These are phyloP conservation scores for Candida albicans DNA, from an alignment of 1,139 yeast genomes.

Conservation along the genomic window DNA sequence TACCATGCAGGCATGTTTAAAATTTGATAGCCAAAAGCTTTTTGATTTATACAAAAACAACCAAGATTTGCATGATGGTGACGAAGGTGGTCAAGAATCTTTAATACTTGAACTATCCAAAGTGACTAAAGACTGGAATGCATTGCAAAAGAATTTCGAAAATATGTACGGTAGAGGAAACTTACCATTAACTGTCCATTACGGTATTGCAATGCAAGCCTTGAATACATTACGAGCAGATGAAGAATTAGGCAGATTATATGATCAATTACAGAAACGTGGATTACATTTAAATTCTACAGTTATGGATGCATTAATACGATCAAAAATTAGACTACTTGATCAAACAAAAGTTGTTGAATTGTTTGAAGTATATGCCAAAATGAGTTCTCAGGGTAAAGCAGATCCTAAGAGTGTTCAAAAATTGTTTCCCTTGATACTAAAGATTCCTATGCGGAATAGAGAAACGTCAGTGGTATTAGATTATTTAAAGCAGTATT, in stretches of 20 bases:
- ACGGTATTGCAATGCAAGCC: conserved; percentile 63
- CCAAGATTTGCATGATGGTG: conserved; percentile 31
- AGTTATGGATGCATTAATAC: conserved; percentile 51
- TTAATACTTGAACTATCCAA: conserved; percentile 52
- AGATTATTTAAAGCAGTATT: conserved; percentile 38
- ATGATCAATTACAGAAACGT: conserved; percentile 46
- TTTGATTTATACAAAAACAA: conserved; percentile 24
- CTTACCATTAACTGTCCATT: conserved; percentile 58
- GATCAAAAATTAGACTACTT: conserved; percentile 44
- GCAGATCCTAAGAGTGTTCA: conserved; percentile 6
- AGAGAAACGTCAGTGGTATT: conserved; percentile 40
- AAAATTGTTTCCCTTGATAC: conserved; percentile 38
- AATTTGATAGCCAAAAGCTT: conserved; percentile 25
- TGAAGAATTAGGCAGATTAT: conserved; percentile 53
- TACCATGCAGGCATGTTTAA: conserved; percentile 31
- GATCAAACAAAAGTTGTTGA: conserved; percentile 42
- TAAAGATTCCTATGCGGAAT: conserved; percentile 39
- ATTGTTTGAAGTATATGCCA: conserved; percentile 20
- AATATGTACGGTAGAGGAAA: conserved; percentile 57
- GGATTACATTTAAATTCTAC: conserved; percentile 49
- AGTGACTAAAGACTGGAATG: conserved; percentile 54
- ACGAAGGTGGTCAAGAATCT: conserved; percentile 34
- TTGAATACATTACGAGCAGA: conserved; percentile 58
- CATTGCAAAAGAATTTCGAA: conserved; percentile 63
- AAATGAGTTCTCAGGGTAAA: neutral